Base-by-base conservation (phyloP, 108 stramenopile genomes). In the Poteriospumella lacustris region DNA sequence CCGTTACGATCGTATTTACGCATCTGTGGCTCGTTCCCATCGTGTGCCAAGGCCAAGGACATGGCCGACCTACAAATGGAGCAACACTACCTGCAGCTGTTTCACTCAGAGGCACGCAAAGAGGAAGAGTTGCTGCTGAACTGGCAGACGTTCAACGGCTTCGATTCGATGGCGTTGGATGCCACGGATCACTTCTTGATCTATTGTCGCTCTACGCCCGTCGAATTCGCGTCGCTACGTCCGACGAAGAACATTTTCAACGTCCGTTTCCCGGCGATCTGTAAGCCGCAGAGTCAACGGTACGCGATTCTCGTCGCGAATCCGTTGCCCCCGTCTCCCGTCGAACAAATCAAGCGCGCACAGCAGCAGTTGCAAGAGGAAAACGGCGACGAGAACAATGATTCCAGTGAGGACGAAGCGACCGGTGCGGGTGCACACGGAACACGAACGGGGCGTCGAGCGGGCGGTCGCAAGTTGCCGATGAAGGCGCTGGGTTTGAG, bases 51-150 rank as follows among this genome's bases (percentile, higher is more conserved):
- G 36, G 70, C 70, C 26, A 73, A 73, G 36, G 70, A 44, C 5
- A 26, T 26, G 5, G 70, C 70, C 31, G 70, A 73, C 19, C 26
- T 56, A 42, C 70, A 73, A 56, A 73, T 73, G 70, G 60, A 64
- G 36, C 15, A 33, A 31, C 3, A 12, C 31, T 64, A 31, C 9
- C 31, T 64, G 5, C 28, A 9, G 5, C 31, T 64, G 36, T 64
- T 31, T 64, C 60, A 64, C 9, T 34, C 33, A 9, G 60, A 64
- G 9, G 9, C 31, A 19, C 28, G 60, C 36, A 64, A 64, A 64
- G 60, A 64, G 36, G 9, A 19, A 24, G 60, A 64, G 36, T 64
- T 64, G 36, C 9, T 64, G 9, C 24, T 64, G 9, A 26, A 42
- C 26, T 73, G 70, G 70, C 3, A 56, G 42, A 24, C 44, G 33